phyloP scores from a whole-genome alignment of 176 grass and related monocot species.

The Eremochloa ophiuroides region DNA sequence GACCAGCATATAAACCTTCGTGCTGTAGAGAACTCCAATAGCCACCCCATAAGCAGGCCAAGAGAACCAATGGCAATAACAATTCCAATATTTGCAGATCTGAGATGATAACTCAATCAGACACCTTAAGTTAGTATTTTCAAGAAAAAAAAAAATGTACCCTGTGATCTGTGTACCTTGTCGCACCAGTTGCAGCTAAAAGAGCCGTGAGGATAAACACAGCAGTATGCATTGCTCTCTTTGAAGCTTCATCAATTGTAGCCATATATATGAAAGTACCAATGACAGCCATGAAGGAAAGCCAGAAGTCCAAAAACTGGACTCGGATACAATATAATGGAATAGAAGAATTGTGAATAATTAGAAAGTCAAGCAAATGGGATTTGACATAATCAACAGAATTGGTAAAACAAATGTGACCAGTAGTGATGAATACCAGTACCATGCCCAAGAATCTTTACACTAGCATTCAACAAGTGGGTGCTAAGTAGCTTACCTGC shows the following conservation, averaged over 20 bases:
- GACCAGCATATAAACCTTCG: constrained; percentile 53
- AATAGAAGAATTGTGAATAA: background rate
- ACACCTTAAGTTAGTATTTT: background rate
- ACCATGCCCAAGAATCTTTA: constrained; percentile 1
- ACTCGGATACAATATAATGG: constrained; percentile 15
- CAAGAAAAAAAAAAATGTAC: background rate
- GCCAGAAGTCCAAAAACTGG: constrained; percentile 97
- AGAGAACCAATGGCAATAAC: constrained; percentile 83
- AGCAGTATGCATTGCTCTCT: constrained; percentile 77
- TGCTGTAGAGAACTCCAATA: constrained; percentile 73
- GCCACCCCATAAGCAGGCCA: constrained; percentile 82
- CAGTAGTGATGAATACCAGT: background rate
- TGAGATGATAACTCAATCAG: constrained; percentile 31
- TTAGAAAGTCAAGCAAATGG: background rate
- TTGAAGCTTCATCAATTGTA: constrained; percentile 83
- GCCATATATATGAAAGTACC: constrained; percentile 97
- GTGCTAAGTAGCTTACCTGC: constrained; percentile 46
- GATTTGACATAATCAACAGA: background rate
- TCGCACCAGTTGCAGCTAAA: constrained; percentile 83
- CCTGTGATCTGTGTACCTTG: constrained; percentile 46
- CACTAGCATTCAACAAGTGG: background rate
- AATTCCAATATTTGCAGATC: constrained; percentile 83
- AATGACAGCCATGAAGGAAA: constrained; percentile 97
- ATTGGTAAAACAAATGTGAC: background rate
- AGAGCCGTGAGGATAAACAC: constrained; percentile 91